Evolutionary conservation across 345 rosid species (phyloP), one percentile per base, ranked within the genome.

Genomic region (Citrus glauca): DNA sequence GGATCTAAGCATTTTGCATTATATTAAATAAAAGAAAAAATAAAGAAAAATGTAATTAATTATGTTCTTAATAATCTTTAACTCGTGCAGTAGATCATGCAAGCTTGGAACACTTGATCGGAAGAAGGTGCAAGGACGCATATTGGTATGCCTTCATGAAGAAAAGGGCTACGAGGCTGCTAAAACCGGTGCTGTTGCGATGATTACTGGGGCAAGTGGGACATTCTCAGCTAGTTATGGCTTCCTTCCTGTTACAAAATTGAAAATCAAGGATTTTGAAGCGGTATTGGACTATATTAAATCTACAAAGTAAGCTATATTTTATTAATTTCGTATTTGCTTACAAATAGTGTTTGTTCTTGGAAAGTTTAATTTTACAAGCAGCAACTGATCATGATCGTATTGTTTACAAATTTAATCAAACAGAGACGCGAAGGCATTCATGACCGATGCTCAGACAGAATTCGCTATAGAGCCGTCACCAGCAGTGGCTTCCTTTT

Each of bases 61-160:
- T 42, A 42, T 42, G 48, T 10, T 42, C 4, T 42, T 42, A 42
- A 45, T 13, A 16, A 13, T 4, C 17, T 45, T 45, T 11, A 13
- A 45, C 17, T 30, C 27, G 1, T 64, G 60, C 82, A 91, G 91
- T 2, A 57, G n/a, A 33, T 27, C 80, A 9, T 91, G 93, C 82
- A 66, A 33, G 79, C 69, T 81, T 64, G 87, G 79, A 60, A 67
- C 87, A 40, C 82, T 94, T 48, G 95, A 94, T 79, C 87, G 89
- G 1, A 16, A 38, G 72, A 90, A 84, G 82, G 97, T 79, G 11
- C 82, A 82, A 25, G 97, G 96, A 57, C 94, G 89, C 86, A 89
- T 91, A 67, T 25, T 91, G 81, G 73, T 87, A 6, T 90, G 96
- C 76, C 63, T 89, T 25, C 80, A 85, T 9, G 87, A 86, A 9